Conservation (phyloP, 192 early-diverging fungal species). For the Martensiomyces pterosporus region DNA sequence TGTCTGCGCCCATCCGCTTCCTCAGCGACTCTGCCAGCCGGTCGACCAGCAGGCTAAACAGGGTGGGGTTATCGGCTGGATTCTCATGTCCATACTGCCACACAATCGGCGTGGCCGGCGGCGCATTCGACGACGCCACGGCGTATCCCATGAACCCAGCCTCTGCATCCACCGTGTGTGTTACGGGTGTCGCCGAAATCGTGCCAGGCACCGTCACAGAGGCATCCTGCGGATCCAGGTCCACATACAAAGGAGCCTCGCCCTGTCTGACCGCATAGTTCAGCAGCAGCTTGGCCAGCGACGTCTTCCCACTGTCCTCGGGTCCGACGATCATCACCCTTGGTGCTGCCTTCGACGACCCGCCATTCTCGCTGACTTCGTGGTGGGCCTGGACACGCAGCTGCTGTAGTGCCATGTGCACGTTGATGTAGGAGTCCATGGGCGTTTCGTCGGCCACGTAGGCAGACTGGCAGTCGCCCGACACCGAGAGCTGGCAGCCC, state of each 20-base stretch:
- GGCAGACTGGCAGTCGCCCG: slow-evolving; percentile 68
- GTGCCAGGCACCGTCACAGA: slow-evolving; percentile 84
- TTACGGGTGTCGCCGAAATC: slow-evolving; percentile 71
- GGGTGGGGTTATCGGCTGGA: slow-evolving; percentile 69
- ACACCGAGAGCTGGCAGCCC: slow-evolving; percentile 68
- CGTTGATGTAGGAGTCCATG: slow-evolving; percentile 85
- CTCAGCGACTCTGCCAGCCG: slow-evolving; percentile 62
- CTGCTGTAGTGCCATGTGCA: slow-evolving; percentile 84
- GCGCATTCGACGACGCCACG: slow-evolving; percentile 59
- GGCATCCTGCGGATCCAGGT: slow-evolving; percentile 75
- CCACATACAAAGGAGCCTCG: slow-evolving; percentile 74
- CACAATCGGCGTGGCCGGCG: slow-evolving; percentile 70
- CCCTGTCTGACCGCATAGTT: slow-evolving; percentile 81
- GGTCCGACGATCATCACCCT: slow-evolving; percentile 88
- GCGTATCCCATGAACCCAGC: slow-evolving; percentile 63
- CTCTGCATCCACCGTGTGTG: slow-evolving; percentile 78
- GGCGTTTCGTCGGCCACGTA: slow-evolving; percentile 96
- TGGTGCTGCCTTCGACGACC: slow-evolving; percentile 10
- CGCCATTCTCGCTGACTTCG: slow-evolving; percentile 28
- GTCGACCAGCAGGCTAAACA: slow-evolving; percentile 69
- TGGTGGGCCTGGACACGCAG: slow-evolving; percentile 46
- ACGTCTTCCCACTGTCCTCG: slow-evolving; percentile 89
- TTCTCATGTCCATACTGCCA: slow-evolving; percentile 88
- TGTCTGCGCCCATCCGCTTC: slow-evolving; percentile 58
- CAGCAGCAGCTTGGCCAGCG: slow-evolving; percentile 76